Percentiles rank a stretch among this genome's conserved stretches.
phyloP scores from a whole-genome alignment of 2,329 filamentous ascomycete genomes.

The Pezicula carpinea region DNA sequence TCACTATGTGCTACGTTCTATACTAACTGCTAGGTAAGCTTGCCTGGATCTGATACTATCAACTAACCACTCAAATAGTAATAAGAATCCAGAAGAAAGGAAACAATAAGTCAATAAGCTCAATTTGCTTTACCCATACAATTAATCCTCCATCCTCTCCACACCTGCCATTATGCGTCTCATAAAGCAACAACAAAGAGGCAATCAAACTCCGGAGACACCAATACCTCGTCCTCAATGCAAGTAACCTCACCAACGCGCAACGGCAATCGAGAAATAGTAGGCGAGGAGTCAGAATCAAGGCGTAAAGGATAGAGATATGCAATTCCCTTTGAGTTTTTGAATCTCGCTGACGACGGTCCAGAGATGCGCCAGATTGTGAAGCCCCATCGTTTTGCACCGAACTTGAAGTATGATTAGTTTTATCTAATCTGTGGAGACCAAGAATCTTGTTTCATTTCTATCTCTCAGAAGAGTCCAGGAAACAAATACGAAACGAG shows the following conservation, averaged over 20 bases:
- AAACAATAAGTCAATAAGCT: too few species aligned
- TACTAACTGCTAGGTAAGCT: too few species aligned
- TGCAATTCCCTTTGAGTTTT: neutral
- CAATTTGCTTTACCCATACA: too few species aligned
- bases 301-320: neutral
- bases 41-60: too few species aligned
- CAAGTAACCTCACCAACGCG: neutral
- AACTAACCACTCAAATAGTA: too few species aligned
- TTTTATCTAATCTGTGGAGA: neutral
- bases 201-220: neutral
- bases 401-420: neutral
- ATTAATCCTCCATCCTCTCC: too few species aligned
- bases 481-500: too few species aligned
- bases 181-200: conserved; percentile 2
- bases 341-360: neutral
- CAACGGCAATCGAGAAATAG: neutral
- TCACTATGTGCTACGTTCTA: too few species aligned
- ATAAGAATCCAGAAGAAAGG: too few species aligned
- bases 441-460: neutral
- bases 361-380: conserved; percentile 1
- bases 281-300: neutral
- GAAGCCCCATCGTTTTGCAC: neutral
- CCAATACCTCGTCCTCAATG: neutral
- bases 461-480: too few species aligned
- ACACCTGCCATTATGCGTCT: too few species aligned